Evolutionary conservation across 1,284 basidiomycete species (phyloP), one percentile per base, ranked within the genome.

Genomic region (Ceratobasidium sp.): DNA sequence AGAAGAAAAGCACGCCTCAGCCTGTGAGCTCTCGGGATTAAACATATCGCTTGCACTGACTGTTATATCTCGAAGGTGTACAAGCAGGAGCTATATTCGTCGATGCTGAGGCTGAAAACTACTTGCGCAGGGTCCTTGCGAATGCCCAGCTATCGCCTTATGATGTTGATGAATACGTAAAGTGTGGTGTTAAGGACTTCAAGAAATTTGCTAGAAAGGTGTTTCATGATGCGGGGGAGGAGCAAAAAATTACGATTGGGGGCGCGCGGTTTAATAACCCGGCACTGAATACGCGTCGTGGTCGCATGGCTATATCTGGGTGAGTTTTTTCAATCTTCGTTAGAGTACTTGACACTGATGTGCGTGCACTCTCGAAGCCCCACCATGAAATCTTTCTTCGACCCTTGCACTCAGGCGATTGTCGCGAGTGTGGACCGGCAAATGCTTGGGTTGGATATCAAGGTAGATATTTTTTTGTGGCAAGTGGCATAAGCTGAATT

Each of bases 11-110:
- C 27, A 29, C 24, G 50, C 50, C 14, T 67, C 65, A 27, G 65
- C 65, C 2, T 67, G 65, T 67, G 22, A 54, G 65, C 29, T 24
- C 6, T 29, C 19, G 22, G 36, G 31, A 24, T 48, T 11, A 44
- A 15, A 45, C 6, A 29, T 22, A 65, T 65, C 36, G 36, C n/a
- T 24, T 27, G 33, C 17, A 2, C 15, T 24, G 47, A 45, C 17
- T 65, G 1, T 48, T 63, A 11, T 9, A 29, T 62, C 59, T 62
- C 19, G 45, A 33, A 62, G 59, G 59, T 22, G 59, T 64, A 27
- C 62, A 64, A 50, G 44, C 45, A 9, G 65, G 65, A 1, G 65
- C 51, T 15, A 69, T 69, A 36, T 69, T 44, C 24, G 36, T 69
- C 19, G 51, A 69, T 47, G 51, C 53, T 24, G 53, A 31, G 14